Evolutionary conservation across 192 early-diverging fungal genomes (phyloP).

Genomic region (Geranomyces variabilis): DNA sequence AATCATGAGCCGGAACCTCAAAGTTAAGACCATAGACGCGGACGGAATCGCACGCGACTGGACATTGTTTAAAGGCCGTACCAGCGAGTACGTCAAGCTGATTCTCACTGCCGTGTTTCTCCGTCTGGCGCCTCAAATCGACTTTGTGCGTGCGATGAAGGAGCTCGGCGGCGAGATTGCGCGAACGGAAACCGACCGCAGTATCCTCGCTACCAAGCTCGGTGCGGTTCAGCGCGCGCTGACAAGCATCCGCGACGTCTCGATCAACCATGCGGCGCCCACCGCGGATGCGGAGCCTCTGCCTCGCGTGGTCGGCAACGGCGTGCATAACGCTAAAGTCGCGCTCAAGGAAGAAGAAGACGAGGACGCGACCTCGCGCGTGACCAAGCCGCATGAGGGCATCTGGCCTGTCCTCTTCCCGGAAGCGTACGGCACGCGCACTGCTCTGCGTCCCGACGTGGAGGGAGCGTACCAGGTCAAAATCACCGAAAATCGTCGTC

Average conservation of each 20-base stretch:
- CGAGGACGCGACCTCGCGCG: slow-evolving; percentile 29
- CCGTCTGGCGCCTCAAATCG: slow-evolving; percentile 43
- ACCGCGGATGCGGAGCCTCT: slow-evolving; percentile 22
- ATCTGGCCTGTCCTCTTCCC: slow-evolving; percentile 72
- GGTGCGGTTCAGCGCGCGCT: slow-evolving; percentile 43
- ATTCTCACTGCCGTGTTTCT: slow-evolving; percentile 64
- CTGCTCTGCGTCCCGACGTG: slow-evolving; percentile 65
- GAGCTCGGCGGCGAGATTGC: slow-evolving; percentile 20
- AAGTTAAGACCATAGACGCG: slow-evolving; percentile 68
- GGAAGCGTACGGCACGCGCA: slow-evolving; percentile 61
- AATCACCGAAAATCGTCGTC: slow-evolving; percentile 75
- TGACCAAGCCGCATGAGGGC: slow-evolving; percentile 57
- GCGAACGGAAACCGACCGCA: slow-evolving; percentile 27
- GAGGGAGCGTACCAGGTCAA: slow-evolving; percentile 66
- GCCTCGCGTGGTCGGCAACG: slow-evolving; percentile 27
- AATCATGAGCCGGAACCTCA: slow-evolving; percentile 53
- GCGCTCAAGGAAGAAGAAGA: slow-evolving; percentile 38
- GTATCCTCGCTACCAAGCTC: slow-evolving; percentile 39
- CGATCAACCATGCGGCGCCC: slow-evolving; percentile 8
- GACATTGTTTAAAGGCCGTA: slow-evolving; percentile 52
- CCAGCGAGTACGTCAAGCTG: slow-evolving; percentile 53
- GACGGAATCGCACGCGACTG: slow-evolving; percentile 64
- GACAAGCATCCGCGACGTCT: slow-evolving; percentile 20
- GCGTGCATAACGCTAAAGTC: slow-evolving; percentile 30
- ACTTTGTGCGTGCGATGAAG: slow-evolving; percentile 29